Base-by-base conservation (phyloP, 2,329 filamentous ascomycete species). In the Microthyrium microscopicum region DNA sequence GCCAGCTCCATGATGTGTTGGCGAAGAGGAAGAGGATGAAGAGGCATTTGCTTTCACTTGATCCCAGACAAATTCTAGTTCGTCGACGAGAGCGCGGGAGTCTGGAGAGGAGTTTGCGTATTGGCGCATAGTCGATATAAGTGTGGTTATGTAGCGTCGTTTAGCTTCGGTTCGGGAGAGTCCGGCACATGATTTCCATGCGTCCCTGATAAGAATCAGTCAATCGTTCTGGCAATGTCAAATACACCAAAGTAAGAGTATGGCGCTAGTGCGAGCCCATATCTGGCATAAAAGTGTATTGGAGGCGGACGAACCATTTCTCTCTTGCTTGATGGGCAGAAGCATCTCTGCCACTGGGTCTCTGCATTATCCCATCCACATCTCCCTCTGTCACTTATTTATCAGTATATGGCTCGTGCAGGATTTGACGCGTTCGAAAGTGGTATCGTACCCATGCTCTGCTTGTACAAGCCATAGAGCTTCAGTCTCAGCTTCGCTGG, bases 51-150 rank as follows among this genome's bases (percentile, higher is more conserved):
- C 78, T 55, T 89, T 92, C 46, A 98, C 87, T 54, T 95, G 89
- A 45, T 94, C 84, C 89, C 89, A 98, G 25, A 98, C 87, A 47
- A 95, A 98, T 57, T 98, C 89, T n/a, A 98, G 70, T 55, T 98
- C 89, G 7, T 75, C 68, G 24, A 95, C 85, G 25, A 98, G 66
- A 55, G 92, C 85, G 39, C 77, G 70, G 5, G 83, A 83, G 51
- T 93, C 84, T 31, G 76, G 68, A 13, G 84, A 94, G 26, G 77
- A 68, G 27, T 68, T 89, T 31, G 89, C 89, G 60, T 92, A 95
- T 50, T 74, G 72, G 60, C 94, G 85, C 85, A 98, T 95, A 1
- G 85, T 95, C 46, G 87, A 78, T 53, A 98, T 92, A 39, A 98
- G 64, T 13, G 82, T 85, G 48, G 85, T 81, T 51, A 98, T 87